Base-by-base conservation (phyloP, 2,329 filamentous ascomycete species). In the Alternaria novae-zelandiae region DNA sequence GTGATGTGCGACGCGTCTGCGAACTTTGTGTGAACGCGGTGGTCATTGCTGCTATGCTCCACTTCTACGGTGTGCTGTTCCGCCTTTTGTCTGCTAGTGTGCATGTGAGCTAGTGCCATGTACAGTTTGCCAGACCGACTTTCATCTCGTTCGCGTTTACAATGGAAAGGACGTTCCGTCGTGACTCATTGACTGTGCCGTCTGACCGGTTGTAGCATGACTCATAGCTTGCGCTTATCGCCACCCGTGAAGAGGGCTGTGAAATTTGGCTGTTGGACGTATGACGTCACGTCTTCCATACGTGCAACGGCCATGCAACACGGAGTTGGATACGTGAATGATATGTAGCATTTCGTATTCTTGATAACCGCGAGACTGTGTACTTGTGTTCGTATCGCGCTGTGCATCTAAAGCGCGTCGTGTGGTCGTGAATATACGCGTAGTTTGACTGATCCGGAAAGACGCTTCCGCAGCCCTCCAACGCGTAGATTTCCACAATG, bases 1-100 rank as follows among this genome's bases (percentile, higher is more conserved):
- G 53, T 61, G 64, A 61, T 70, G 51, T 63, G 17, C 25, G 53
- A 53, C 59, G 54, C 54, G 30, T 61, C 30, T 44, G 21, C 2
- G 28, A 10, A 6, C 23, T 23, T 43, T 41, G 3, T 15, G 20
- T 6, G 4, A 15, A 58, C 26, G 11, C 30, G n/a, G 23, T 36
- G 13, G 36, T 32, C 43, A 30, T 32, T 4, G 43, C 54, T 20
- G 53, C 3, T 6, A 1, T n/a, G 8, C n/a, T 17, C 36, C 51
- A 54, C 51, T 43, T 43, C 4, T 11, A 1, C n/a, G 12, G 21
- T 51, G 49, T 55, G 36, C 17, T 30, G 13, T 56, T 23, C 41
- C 44, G 26, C 36, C 23, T 47, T 30, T 36, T 28, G 25, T 9
- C 6, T 41, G 25, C 41, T 46, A 56, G 26, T 17, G 25, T 32